Evolutionary conservation across 2,329 filamentous ascomycete genomes (phyloP).

Genomic region (Grosmannia clavigera): DNA sequence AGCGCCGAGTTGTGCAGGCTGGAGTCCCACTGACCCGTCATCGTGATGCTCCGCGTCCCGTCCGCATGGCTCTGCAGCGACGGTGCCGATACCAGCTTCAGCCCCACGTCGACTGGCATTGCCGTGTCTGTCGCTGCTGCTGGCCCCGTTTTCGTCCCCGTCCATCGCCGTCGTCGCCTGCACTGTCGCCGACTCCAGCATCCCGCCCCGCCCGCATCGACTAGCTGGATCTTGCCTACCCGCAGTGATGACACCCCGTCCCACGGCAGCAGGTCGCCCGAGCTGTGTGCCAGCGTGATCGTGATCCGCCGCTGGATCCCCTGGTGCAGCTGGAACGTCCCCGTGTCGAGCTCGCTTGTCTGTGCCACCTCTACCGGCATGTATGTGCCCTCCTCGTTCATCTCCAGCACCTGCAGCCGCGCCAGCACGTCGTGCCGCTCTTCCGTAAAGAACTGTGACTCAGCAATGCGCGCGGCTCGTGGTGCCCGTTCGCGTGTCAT

Average conservation of each 20-base stretch:
- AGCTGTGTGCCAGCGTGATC: slow-evolving; percentile 82
- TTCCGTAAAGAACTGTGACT: slow-evolving; percentile 85
- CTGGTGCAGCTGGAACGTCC: slow-evolving; percentile 90
- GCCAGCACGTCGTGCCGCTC: slow-evolving; percentile 90
- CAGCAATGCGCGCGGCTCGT: slow-evolving; percentile 61
- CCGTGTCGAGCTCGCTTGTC: slow-evolving; percentile 68
- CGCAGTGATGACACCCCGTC: slow-evolving; percentile 66
- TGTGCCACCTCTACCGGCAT: slow-evolving; percentile 88
- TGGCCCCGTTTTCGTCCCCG: background rate
- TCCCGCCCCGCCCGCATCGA: slow-evolving; percentile 75
- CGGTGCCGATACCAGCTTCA: slow-evolving; percentile 69
- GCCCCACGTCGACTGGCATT: slow-evolving; percentile 57
- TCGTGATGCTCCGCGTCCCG: slow-evolving; percentile 73
- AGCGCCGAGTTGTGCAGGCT: slow-evolving; percentile 84
- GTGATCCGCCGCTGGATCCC: slow-evolving; percentile 81
- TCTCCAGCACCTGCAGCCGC: slow-evolving; percentile 76
- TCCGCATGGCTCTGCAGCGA: slow-evolving; percentile 76
- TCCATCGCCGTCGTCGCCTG: background rate
- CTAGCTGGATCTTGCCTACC: slow-evolving; percentile 67
- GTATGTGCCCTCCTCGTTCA: slow-evolving; percentile 85
- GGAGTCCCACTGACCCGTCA: slow-evolving; percentile 94
- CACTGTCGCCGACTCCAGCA: background rate
- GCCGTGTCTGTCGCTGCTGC: slow-evolving; percentile 33
- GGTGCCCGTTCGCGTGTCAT: slow-evolving; percentile 38
- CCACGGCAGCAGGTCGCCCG: slow-evolving; percentile 80